These are phyloP conservation scores for Cryphonectria naterciae DNA, from an alignment of 2,329 filamentous ascomycete species.

Conservation along the genomic window DNA sequence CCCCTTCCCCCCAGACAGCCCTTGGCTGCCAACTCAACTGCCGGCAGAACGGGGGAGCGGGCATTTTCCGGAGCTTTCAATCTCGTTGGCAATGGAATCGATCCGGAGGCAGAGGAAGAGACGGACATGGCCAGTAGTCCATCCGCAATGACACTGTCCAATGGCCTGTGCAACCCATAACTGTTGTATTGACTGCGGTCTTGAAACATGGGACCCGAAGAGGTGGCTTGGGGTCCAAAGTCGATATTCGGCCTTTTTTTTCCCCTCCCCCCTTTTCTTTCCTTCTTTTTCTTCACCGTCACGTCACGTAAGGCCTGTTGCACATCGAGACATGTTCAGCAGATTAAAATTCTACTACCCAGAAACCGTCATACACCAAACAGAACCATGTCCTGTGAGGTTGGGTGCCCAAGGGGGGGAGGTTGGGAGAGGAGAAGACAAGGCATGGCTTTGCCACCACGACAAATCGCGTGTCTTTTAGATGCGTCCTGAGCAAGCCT, in stretches of 20 bases:
- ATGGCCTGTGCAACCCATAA: background rate
- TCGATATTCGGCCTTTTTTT: background rate
- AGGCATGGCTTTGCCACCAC: background rate
- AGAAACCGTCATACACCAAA: background rate
- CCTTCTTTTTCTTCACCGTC: background rate
- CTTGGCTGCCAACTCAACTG: constrained; percentile 15
- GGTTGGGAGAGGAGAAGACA: background rate
- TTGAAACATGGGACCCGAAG: background rate
- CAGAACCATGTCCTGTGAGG: background rate
- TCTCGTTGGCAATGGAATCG: constrained; percentile 10
- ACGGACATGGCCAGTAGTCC: constrained; percentile 11
- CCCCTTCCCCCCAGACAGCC: background rate
- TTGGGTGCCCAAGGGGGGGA: too few relatives aligned
- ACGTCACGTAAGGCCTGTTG: background rate
- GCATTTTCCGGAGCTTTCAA: background rate
- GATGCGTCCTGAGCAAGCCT: constrained; percentile 1
- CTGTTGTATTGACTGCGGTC: background rate
- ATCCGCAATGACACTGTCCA: background rate
- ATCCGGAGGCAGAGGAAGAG: background rate
- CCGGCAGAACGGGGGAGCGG: constrained; percentile 10
- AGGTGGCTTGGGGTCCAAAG: background rate
- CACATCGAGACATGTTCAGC: background rate
- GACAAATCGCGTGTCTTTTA: background rate
- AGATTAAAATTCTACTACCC: background rate
- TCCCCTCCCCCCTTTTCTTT: too few relatives aligned